Base-by-base conservation (phyloP, 2,329 filamentous ascomycete species). In the Knufia fluminis region DNA sequence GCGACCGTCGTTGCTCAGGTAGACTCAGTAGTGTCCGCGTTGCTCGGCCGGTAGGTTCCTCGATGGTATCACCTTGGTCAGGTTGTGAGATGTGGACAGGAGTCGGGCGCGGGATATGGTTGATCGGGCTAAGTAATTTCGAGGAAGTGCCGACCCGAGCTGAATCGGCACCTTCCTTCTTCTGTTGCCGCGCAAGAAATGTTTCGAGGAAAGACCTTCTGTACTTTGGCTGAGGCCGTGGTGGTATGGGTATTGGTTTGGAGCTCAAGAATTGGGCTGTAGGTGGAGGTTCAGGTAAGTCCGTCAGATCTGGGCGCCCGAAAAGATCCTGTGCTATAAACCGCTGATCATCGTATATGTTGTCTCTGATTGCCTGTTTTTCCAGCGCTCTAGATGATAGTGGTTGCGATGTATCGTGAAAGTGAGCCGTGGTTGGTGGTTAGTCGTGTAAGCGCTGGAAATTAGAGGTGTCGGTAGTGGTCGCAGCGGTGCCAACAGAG, bases 111-210 rank as follows among this genome's bases (percentile, higher is more conserved):
- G 77, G 78, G 42, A 78, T 75, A 65, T 77, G 73, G 61, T 82
- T 81, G 59, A 78, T 71, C 32, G 78, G 78, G 62, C 80, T 80
- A 67, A 77, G 79, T 53, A 81, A 71, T 50, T 76, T 71, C 48
- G 75, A 72, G 28, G 73, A 68, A 48, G 71, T 68, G 26, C 65
- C 60, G 46, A 47, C 47, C 32, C 22, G 23, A 12, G 43, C 49
- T 10, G 19, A 2, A 43, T 24, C 16, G 4, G 12, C 22, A 3
- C 16, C 33, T 20, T 36, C 46, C 31, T 33, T 42, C 8, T 24
- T 49, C 40, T 57, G 56, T 44, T 55, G 55, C 10, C 57, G 52
- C 10, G 51, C 54, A 23, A 57, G 50, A 41, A 60, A 48, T 20
- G 53, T 52, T 48, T 57, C 54, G 35, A 60, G 56, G 42, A 59